Evolutionary conservation across 768 basidiomycete species (phyloP).

Genomic region (Rhodotorula toruloides): DNA sequence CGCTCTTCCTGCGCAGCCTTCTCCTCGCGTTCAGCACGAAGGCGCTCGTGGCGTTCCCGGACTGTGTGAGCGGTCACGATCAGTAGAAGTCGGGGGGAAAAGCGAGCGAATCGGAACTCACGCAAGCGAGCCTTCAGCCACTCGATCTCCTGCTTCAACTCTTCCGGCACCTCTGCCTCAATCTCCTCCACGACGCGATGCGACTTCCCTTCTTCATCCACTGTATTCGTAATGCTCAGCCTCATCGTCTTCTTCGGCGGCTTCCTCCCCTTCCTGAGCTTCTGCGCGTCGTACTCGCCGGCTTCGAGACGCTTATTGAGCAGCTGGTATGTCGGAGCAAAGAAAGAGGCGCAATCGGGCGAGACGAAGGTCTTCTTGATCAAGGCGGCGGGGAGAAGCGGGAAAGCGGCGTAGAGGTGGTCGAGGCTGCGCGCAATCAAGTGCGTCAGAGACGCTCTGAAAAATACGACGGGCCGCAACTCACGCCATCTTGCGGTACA

Average conservation of each 20-base stretch:
- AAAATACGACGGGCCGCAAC: not conserved
- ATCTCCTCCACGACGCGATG: not conserved
- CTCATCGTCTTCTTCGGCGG: slow-evolving; percentile 1
- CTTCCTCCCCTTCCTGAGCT: slow-evolving; percentile 17
- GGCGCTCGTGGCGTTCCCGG: not conserved
- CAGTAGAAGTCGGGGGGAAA: not conserved
- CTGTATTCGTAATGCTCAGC: too few species aligned
- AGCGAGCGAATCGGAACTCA: not conserved
- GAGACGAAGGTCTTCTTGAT: slow-evolving; percentile 18
- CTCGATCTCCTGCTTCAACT: not conserved
- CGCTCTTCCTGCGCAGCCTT: not conserved
- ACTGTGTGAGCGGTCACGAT: not conserved
- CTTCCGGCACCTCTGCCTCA: slow-evolving; percentile 4
- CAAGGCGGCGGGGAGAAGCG: slow-evolving; percentile 10
- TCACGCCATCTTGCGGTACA: slow-evolving; percentile 23
- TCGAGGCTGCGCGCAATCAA: slow-evolving; percentile 17
- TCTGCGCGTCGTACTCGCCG: slow-evolving; percentile 3
- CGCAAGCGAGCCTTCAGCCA: slow-evolving; percentile 11
- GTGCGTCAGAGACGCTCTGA: not conserved
- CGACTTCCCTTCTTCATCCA: not conserved
- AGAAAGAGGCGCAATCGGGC: slow-evolving; percentile 1
- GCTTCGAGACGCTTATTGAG: not conserved
- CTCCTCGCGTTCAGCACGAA: not conserved
- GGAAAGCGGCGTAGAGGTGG: slow-evolving; percentile 29
- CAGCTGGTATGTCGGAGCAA: slow-evolving; percentile 16